Conservation (phyloP, 208 protist genomes). For the Phytomonas serpens region DNA sequence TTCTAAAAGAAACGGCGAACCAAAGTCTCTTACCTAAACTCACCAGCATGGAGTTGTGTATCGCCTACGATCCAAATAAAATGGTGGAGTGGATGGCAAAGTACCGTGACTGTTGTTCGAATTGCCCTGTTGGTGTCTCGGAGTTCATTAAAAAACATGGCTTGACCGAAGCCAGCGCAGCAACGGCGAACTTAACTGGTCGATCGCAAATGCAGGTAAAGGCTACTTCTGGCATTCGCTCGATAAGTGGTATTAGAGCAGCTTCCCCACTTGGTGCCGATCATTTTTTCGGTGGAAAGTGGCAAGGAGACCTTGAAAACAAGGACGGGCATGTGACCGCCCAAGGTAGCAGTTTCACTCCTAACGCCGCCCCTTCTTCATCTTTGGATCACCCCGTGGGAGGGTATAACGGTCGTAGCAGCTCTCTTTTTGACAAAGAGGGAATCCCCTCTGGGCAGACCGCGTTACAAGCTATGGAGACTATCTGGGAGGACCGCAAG, state of each 20-base stretch:
- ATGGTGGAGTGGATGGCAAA: constrained; percentile 29
- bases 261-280: too few species aligned
- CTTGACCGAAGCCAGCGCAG: neutral
- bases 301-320: too few species aligned
- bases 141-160: constrained; percentile 18
- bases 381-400: neutral
- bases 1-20: too few species aligned
- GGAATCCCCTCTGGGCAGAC: too few species aligned
- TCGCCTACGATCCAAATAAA: constrained; percentile 30
- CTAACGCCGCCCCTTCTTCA: too few species aligned
- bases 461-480: constrained; percentile 22
- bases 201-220: too few species aligned
- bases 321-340: neutral
- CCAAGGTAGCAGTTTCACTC: neutral
- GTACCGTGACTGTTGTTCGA: constrained; percentile 21
- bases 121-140: constrained; percentile 34
- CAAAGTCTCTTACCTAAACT: neutral
- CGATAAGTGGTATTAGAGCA: too few species aligned
- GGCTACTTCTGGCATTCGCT: too few species aligned
- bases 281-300: too few species aligned
- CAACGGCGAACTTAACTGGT: neutral
- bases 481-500: constrained; percentile 61
- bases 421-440: too few species aligned
- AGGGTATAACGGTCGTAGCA: too few species aligned
- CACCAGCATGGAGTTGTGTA: constrained; percentile 14